Base-by-base conservation (phyloP, 208 protist genomes). In the Polymyxa betae region DNA sequence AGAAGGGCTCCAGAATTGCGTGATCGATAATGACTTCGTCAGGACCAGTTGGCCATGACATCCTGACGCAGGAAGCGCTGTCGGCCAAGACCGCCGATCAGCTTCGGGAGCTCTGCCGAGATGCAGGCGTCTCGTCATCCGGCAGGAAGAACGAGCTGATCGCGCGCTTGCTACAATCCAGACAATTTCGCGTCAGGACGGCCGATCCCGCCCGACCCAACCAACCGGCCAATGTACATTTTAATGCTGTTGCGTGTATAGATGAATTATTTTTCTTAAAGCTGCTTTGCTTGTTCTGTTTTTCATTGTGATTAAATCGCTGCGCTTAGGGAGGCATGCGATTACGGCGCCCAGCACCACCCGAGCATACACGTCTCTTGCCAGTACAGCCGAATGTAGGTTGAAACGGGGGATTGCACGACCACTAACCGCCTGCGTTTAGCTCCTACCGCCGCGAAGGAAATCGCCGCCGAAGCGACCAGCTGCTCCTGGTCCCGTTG, bases 141-240 rank as follows among this genome's bases (percentile, higher is more conserved):
- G 72, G 72, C 5, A 5, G 72, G 10, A 82, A 82, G 40, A 45
- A 12, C 72, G 72, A 82, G 40, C 72, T 82, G 72, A 43, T 82
- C 12, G n/a, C 72, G 5, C 72, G 72, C n/a, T 35, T 82, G 72
- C 72, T 82, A 20, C 72, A 82, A n/a, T n/a, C n/a, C 72, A 82
- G 5, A 82, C 5, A 43, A 60, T 29, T 24, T 60, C 49, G 49
- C 49, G 49, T 29, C 72, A 82, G 72, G 35, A 20, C n/a, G 16
- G 72, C n/a, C n/a, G 72, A n/a, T n/a, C 16, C 35, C 72, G 72
- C n/a, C n/a, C 16, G n/a, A 40, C 49, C 49, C 49, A 60, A 24
- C 5, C 5, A 24, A 60, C 24, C 49, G 5, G 12, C 49, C 5
- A 24, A 24, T 29, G 24, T 29, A 60, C 49, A 5, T 60, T 5